Evolutionary conservation across 257 asterid species (phyloP), one percentile per base, ranked within the genome.

Genomic region (Nicotiana knightiana): DNA sequence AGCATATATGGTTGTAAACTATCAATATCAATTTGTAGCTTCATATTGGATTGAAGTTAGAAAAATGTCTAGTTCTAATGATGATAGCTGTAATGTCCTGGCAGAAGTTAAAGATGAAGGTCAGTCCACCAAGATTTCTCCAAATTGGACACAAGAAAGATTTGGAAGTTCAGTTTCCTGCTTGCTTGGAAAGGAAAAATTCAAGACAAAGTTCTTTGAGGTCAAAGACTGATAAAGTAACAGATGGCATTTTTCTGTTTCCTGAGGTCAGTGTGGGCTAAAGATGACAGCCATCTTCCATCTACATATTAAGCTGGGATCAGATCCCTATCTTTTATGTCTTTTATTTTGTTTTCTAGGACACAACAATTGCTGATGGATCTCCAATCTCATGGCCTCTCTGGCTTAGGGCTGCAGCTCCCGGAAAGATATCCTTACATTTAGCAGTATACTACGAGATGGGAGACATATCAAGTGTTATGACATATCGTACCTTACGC

Each of bases 351-450:
- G 64, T 86, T 86, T 82, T 86, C 77, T 87, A 96, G 99, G 86
- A 83, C 54, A 81, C 88, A 54, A 62, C 90, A 81, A 86, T 89
- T 87, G 83, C 86, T 18, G 88, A 88, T 88, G 93, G 90, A 85
- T 63, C 85, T 59, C 94, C 97, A 5, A 73, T 92, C 82, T 85
- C 71, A 84, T 94, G 97, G 97, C 97, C 97, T 82, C 95, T 96
- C 58, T 96, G 97, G 98, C 91, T 96, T 89, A 90, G 99, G 86
- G 99, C 98, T 79, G 98, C 99, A 79, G 90, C 87, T 80, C 85
- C 95, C 37, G 99, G 99, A 86, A 93, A 91, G 81, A 71, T 91
- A 73, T 89, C 98, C 26, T 86, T 96, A 80, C 89, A 84, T 79
- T 65, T 92, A 82, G 84, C 93, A 73, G 84, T 96, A 83, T 96